Evolutionary conservation across 345 rosid species (phyloP).

Genomic region (Gossypium rotundifolium): DNA sequence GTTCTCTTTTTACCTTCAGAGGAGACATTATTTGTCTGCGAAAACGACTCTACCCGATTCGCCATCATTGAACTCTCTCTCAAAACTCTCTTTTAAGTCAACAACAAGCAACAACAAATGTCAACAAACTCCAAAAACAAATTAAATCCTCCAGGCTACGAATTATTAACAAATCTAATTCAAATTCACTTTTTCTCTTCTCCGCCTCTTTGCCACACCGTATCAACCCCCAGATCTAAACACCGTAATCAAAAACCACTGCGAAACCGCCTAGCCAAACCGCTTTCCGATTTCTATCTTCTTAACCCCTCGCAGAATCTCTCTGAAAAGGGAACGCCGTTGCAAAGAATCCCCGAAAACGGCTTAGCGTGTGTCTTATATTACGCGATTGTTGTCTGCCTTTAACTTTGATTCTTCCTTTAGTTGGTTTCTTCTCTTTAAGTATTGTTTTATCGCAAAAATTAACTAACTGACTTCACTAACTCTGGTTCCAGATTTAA

Average conservation of each 20-base stretch:
- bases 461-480: neutral
- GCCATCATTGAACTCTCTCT: constrained; percentile 32
- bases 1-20: constrained; percentile 13
- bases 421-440: constrained; percentile 4
- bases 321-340: no score
- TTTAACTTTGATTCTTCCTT: constrained; percentile 12
- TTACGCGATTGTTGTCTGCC: constrained; percentile 26
- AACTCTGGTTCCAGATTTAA: constrained; percentile 32
- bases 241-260: constrained; percentile 33
- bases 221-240: constrained; percentile 34
- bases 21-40: constrained; percentile 25
- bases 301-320: no score
- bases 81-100: constrained; percentile 11
- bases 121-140: neutral
- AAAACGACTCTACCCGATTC: constrained; percentile 43
- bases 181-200: constrained; percentile 3
- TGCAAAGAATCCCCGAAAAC: constrained; percentile 1
- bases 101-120: neutral
- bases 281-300: no score
- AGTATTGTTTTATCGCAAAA: neutral
- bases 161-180: neutral
- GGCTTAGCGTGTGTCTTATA: constrained; percentile 35
- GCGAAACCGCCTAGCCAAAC: constrained; percentile 19
- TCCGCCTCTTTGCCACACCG: neutral
- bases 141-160: no score